Evolutionary conservation across 129 eudicot species (phyloP), one percentile per base, ranked within the genome.

Genomic region (Lactuca saligna): DNA sequence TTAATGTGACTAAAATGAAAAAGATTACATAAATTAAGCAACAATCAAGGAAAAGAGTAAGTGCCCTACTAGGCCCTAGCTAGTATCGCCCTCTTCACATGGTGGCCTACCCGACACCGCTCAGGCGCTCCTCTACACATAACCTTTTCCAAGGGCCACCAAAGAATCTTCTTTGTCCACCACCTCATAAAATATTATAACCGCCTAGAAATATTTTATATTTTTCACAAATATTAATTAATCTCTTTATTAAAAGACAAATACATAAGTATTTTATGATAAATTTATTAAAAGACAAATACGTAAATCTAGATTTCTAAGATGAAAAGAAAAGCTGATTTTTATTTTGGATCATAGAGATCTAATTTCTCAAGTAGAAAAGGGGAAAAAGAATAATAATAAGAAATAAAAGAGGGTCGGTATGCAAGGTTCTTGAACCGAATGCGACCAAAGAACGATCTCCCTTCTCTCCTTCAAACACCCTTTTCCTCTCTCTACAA

Each of bases 401-500:
- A 8, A 14, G 20, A 50, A 50, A 50, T 0, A 39, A 10, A 50
- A 51, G 34, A 17, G 17, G 53, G 53, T 17, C 39, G 61, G 55
- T 61, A 61, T 50, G 54, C 68, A 72, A 72, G 62, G 61, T 61
- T 61, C 55, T 35, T 61, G 62, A 72, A 72, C 5, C 34, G 54
- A 51, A 72, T 61, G 69, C 15, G 77, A 72, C 77, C 69, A 72
- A 62, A 50, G 51, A 61, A 29, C 63, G 51, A 57, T 57, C 75
- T n/a, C 73, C 7, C 60, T 15, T 53, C 61, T 44, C 56, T 25
- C 75, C 41, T 41, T 39, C 55, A 41, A 69, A 56, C 57, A 13
- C 65, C 65, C 65, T 48, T 48, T 48, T 31, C 8, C 13, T 57
- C 61, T 35, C 33, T 56, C 34, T 39, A 44, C 8, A 66, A 49